Evolutionary conservation across 2,329 filamentous ascomycete species (phyloP), one percentile per base, ranked within the genome.

Genomic region (Pezicula carpinea): DNA sequence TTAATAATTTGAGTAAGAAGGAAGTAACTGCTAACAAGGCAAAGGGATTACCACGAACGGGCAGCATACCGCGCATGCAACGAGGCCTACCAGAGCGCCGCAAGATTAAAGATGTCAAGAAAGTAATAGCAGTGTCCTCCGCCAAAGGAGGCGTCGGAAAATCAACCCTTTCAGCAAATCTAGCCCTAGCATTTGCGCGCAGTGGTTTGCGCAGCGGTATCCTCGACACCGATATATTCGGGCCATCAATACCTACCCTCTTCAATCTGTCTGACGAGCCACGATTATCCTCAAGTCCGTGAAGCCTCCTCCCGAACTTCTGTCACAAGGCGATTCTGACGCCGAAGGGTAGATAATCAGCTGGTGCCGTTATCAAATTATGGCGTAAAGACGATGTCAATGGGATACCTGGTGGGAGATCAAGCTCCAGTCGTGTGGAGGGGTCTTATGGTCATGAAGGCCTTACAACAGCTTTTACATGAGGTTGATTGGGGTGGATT

Each of bases 111-210:
- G 83, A 91, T 64, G 92, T 99, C 19, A 79, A 82, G 55, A 96
- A 95, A 64, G 83, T 96, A n/a, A 81, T 99, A 49, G 90, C 91
- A n/a, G 89, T 99, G 13, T 96, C 90, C 4, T 97, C 91, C 1
- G 93, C 93, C 13, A 99, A 99, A 64, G 93, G 93, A 2, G 93
- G 93, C n/a, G 93, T 99, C 0, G 93, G 93, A 1, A 99, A 99
- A 65, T 96, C 89, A 57, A 99, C 93, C 33, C 3, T 36, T 29
- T 44, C 53, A 77, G 81, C 80, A 39, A 99, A 99, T 60, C 75
- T 99, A 19, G 88, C 93, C 0, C 75, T 99, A 0, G 82, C 91
- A 5, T 89, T 96, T 63, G 90, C 92, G 2, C 82, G 87, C 35
- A 80, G 82, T 47, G 92, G 92, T 14, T 80, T 91, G 53, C 81